Evolutionary conservation across 1,139 yeast species (phyloP).

Genomic region (Hemisphaericaspora lyxosophila): DNA sequence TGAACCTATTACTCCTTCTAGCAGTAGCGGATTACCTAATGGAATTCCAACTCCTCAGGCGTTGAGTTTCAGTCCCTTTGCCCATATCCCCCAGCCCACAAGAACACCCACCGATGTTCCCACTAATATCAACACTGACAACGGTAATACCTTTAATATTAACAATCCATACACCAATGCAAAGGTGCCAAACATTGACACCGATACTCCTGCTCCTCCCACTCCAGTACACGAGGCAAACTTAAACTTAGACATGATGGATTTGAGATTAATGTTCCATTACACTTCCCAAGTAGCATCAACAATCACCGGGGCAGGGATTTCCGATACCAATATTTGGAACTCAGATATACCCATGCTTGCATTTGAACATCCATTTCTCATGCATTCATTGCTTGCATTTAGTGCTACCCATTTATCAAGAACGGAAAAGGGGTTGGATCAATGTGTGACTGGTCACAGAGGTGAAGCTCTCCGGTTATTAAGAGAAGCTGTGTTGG

Average conservation of each 20-base stretch:
- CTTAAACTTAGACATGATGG: slow-evolving; percentile 62
- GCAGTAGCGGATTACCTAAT: background rate
- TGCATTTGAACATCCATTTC: slow-evolving; percentile 83
- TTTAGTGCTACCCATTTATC: slow-evolving; percentile 90
- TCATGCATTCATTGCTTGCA: slow-evolving; percentile 89
- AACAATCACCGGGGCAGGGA: slow-evolving; percentile 88
- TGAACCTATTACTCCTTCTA: slow-evolving; percentile 1
- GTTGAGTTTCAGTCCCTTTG: slow-evolving; percentile 2
- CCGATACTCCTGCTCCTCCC: slow-evolving; percentile 19
- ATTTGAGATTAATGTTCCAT: slow-evolving; percentile 80
- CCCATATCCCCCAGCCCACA: slow-evolving; percentile 1
- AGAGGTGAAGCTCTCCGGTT: slow-evolving; percentile 82
- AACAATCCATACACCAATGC: slow-evolving; percentile 4
- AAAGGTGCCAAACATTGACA: slow-evolving; percentile 27
- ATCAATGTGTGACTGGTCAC: slow-evolving; percentile 82
- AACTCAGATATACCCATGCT: slow-evolving; percentile 80
- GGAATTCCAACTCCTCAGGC: background rate
- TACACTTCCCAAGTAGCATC: slow-evolving; percentile 82
- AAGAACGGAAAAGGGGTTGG: slow-evolving; percentile 72
- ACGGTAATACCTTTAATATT: background rate
- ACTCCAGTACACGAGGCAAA: slow-evolving; percentile 13
- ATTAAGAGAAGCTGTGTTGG: slow-evolving; percentile 79
- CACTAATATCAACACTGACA: background rate
- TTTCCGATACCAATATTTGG: slow-evolving; percentile 86
- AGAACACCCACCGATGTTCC: background rate